Percentiles rank a stretch among this genome's conserved stretches.
Conservation (phyloP, 306 rosid species). For the Lotus japonicus region DNA sequence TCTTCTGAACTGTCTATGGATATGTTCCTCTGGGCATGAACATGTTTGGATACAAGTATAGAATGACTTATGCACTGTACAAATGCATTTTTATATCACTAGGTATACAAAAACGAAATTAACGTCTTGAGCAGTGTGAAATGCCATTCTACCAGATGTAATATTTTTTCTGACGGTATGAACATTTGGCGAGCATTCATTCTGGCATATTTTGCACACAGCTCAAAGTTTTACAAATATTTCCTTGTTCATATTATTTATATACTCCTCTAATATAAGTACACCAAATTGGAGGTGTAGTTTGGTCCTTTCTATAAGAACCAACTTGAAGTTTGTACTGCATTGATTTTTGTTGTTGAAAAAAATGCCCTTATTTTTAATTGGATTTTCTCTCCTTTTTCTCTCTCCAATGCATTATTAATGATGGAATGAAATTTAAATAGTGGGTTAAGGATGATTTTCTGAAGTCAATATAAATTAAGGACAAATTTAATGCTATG, state of each 20-base stretch:
- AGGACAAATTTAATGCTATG: no score
- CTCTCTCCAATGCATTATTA: no score
- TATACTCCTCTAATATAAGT: no score
- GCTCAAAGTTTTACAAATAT: slow-evolving; percentile 5
- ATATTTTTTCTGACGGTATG: slow-evolving; percentile 4
- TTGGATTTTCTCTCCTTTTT: no score
- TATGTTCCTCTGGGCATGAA: not conserved
- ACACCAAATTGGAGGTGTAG: no score
- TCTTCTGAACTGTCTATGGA: slow-evolving; percentile 9
- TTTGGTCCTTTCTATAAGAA: no score
- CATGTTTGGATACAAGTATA: not conserved
- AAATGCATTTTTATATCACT: slow-evolving; percentile 1
- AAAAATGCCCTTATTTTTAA: no score
- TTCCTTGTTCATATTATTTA: slow-evolving; percentile 1
- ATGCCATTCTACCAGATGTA: not conserved
- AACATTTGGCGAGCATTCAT: not conserved
- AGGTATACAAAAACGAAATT: slow-evolving; percentile 2
- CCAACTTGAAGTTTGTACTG: no score
- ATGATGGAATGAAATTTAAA: no score
- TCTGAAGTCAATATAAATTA: no score
- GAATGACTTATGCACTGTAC: not conserved
- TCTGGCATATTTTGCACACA: not conserved
- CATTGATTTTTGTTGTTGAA: no score
- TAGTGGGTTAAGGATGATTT: no score
- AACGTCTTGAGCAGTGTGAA: not conserved